Evolutionary conservation across 331 rosid genomes (phyloP), one percentile per base, ranked within the genome.

Genomic region (Quercus lobata): DNA sequence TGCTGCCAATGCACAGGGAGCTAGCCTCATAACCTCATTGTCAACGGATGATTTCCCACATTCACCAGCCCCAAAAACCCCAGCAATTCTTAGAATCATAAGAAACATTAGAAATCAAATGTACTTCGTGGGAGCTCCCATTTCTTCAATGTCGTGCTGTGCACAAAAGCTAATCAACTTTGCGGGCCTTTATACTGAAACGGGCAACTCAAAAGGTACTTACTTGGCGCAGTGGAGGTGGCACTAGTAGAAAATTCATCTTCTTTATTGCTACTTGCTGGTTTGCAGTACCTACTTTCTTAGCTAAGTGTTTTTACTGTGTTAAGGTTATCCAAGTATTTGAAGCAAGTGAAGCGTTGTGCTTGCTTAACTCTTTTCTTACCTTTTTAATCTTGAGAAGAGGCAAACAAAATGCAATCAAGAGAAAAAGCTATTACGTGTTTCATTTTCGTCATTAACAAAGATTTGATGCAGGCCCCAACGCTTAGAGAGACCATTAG

Each of bases 41-140:
- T 88, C 92, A 3, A 90, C 89, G 17, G 72, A 81, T 32, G 88
- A 44, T 73, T 57, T 73, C 34, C 87, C 89, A 61, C 94, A 90
- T 57, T 84, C 92, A 22, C 91, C 87, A 5, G 74, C 86, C 46
- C 86, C 89, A 25, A 75, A 21, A 34, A 79, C 88, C 53, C 30
- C 76, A 21, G 66, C 57, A 18, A 78, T 69, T 44, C 83, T 62
- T 4, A 83, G 46, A 71, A 79, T 53, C 7, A 72, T 62, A 71
- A 74, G 8, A 56, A 87, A 62, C 6, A 75, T 78, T 21, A 82
- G 75, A 34, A 69, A 52, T 57, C 30, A 61, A 55, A 80, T 49
- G 80, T 56, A 37, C 46, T 37, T 37, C 11, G 11, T 7, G 46
- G 46, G 46, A 37, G 24, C 25, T 57, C 24, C 17, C 65, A 57